These are phyloP conservation scores for Xerocomus nothofagi DNA, from an alignment of 1,284 basidiomycete genomes.

Conservation along the genomic window DNA sequence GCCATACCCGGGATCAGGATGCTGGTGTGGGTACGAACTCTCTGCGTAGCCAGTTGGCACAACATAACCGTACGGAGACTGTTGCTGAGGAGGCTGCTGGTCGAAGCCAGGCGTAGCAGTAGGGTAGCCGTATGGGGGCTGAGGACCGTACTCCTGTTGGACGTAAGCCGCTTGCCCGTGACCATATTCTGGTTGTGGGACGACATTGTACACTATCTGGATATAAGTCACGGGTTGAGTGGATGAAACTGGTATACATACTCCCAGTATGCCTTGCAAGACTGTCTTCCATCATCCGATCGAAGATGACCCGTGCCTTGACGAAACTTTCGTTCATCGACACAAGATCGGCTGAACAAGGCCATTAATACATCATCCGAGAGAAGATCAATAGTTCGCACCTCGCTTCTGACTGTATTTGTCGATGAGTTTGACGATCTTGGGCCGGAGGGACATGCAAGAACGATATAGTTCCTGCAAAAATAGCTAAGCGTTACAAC, in stretches of 20 bases:
- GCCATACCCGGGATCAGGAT: conserved; percentile 41
- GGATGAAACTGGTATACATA: conserved; percentile 29
- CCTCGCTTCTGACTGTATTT: conserved; percentile 96
- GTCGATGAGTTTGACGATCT: conserved; percentile 95
- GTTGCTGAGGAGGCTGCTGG: conserved; percentile 36
- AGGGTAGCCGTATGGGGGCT: conserved; percentile 38
- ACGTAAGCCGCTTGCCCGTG: conserved; percentile 23
- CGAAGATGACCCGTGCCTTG: conserved; percentile 79
- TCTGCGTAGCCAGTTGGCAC: conserved; percentile 39
- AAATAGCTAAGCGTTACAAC: background rate
- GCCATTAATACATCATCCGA: conserved; percentile 4
- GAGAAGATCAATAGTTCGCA: conserved; percentile 29
- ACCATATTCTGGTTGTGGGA: conserved; percentile 24
- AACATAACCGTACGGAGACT: conserved; percentile 39
- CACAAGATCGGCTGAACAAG: conserved; percentile 69
- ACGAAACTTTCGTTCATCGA: conserved; percentile 91
- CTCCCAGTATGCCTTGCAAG: conserved; percentile 71
- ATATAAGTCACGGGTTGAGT: conserved; percentile 12
- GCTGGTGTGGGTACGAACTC: conserved; percentile 28
- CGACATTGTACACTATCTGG: conserved; percentile 29
- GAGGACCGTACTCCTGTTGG: conserved; percentile 35
- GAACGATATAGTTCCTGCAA: conserved; percentile 85
- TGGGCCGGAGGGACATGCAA: conserved; percentile 86
- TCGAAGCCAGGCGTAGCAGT: conserved; percentile 45
- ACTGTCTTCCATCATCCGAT: conserved; percentile 90